phyloP scores from a whole-genome alignment of 106 monocot species.

The Gastrodia elata region DNA sequence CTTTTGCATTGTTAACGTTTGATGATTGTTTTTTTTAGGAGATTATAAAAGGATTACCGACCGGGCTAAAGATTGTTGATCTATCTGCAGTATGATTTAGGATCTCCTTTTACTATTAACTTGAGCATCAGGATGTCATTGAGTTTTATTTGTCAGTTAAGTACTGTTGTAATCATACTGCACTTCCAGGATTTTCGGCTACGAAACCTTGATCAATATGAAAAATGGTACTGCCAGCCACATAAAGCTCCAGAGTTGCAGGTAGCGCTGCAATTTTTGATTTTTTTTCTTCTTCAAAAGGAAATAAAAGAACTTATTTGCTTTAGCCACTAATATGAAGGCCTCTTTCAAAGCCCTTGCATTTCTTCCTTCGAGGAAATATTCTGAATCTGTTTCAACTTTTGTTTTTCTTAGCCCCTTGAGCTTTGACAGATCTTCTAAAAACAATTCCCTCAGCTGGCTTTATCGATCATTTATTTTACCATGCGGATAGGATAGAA shows the following conservation, averaged over 20 bases:
- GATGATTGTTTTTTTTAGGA: slow-evolving; percentile 46
- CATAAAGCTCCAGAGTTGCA: slow-evolving; percentile 92
- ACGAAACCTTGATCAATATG: slow-evolving; percentile 62
- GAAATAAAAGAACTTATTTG: background rate
- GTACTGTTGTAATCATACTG: background rate
- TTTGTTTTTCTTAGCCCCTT: background rate
- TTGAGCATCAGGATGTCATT: slow-evolving; percentile 4
- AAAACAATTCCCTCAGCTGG: background rate
- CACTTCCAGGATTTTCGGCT: slow-evolving; percentile 83
- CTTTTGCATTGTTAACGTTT: background rate
- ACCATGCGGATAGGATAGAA: background rate
- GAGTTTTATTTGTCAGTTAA: slow-evolving; percentile 1
- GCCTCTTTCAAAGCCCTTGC: background rate
- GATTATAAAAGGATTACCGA: slow-evolving; percentile 78
- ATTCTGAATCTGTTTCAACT: background rate
- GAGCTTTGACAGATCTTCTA: background rate
- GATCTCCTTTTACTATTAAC: slow-evolving; percentile 5
- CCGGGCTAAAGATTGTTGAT: slow-evolving; percentile 76
- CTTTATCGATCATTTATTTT: background rate
- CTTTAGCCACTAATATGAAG: background rate
- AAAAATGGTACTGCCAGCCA: slow-evolving; percentile 90
- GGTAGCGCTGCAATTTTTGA: slow-evolving; percentile 22
- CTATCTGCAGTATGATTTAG: slow-evolving; percentile 84
- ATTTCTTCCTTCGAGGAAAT: background rate
- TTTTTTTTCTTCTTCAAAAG: background rate